Conservation (phyloP, 371 early-diverging fungal genomes). For the Mucor lusitanicus region DNA sequence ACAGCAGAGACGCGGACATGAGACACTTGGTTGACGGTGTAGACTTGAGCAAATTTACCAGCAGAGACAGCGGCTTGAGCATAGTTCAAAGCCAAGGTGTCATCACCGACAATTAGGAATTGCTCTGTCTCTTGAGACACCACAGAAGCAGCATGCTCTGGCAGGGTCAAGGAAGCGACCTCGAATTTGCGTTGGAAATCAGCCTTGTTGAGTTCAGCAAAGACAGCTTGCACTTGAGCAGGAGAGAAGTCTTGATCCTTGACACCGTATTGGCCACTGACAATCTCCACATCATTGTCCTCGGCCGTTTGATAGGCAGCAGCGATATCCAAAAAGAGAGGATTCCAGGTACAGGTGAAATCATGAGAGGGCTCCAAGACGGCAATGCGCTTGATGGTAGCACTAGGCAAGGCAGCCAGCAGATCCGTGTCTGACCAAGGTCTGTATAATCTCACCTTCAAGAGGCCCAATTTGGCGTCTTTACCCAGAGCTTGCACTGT, state of each 20-base stretch:
- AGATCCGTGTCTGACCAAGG: conserved; percentile 59
- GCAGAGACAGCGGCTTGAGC: conserved; percentile 17
- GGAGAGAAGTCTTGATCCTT: conserved; percentile 38
- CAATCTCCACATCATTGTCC: conserved; percentile 43
- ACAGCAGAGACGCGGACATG: conserved; percentile 32
- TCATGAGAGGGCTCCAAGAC: conserved; percentile 67
- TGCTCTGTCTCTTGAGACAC: conserved; percentile 13
- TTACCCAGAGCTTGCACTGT: conserved; percentile 22
- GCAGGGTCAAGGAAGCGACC: not conserved
- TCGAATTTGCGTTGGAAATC: conserved; percentile 14
- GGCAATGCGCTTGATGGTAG: conserved; percentile 55
- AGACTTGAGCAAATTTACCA: conserved; percentile 31
- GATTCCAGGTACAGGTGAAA: conserved; percentile 63
- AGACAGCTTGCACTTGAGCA: conserved; percentile 39
- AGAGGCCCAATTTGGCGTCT: conserved; percentile 45
- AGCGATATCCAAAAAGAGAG: conserved; percentile 75
- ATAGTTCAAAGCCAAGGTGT: conserved; percentile 20
- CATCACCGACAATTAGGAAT: conserved; percentile 31
- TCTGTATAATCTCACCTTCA: conserved; percentile 63
- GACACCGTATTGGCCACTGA: conserved; percentile 53
- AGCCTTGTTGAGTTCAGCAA: conserved; percentile 33
- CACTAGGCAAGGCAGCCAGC: conserved; percentile 53
- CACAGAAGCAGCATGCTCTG: too few relatives aligned
- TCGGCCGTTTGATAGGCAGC: conserved; percentile 59
- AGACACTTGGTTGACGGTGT: conserved; percentile 25